Evolutionary conservation across 768 basidiomycete genomes (phyloP).

Genomic region (Xerocomus potaroensis): DNA sequence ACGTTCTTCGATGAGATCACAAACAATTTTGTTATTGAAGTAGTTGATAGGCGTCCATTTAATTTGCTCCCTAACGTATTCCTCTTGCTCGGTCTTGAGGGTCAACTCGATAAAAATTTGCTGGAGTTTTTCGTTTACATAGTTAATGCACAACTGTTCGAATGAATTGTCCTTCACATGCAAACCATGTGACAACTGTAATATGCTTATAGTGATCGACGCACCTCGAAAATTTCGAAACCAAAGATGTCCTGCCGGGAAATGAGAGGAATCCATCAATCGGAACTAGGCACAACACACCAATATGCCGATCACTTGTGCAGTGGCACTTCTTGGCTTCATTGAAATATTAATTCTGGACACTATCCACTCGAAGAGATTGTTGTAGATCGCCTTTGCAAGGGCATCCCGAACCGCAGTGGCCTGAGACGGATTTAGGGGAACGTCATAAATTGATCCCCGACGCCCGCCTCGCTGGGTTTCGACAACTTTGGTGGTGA

Average conservation of each 20-base stretch:
- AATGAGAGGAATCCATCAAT: neutral
- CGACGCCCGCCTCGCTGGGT: conserved; percentile 88
- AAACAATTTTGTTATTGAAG: conserved; percentile 97
- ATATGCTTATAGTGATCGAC: conserved; percentile 5
- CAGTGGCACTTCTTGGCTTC: conserved; percentile 72
- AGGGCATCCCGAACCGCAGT: conserved; percentile 85
- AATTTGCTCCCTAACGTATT: conserved; percentile 97
- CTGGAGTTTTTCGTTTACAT: conserved; percentile 99
- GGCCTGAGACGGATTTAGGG: conserved; percentile 90
- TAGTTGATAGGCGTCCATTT: conserved; percentile 99
- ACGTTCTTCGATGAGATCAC: conserved; percentile 95
- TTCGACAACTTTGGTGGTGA: conserved; percentile 85
- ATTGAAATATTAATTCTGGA: conserved; percentile 93
- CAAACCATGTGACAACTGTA: conserved; percentile 1
- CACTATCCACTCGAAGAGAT: conserved; percentile 99
- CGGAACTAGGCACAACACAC: conserved; percentile 35
- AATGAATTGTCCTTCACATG: conserved; percentile 83
- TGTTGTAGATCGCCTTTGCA: conserved; percentile 95
- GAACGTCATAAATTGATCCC: conserved; percentile 97
- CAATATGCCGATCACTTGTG: conserved; percentile 90
- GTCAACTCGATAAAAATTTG: conserved; percentile 99
- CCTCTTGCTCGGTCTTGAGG: conserved; percentile 98
- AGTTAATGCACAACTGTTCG: conserved; percentile 99
- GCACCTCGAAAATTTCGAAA: conserved; percentile 95
- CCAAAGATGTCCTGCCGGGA: conserved; percentile 86